Evolutionary conservation across 305 asterid genomes (phyloP), one percentile per base, ranked within the genome.

Genomic region (Plantago lanceolata): DNA sequence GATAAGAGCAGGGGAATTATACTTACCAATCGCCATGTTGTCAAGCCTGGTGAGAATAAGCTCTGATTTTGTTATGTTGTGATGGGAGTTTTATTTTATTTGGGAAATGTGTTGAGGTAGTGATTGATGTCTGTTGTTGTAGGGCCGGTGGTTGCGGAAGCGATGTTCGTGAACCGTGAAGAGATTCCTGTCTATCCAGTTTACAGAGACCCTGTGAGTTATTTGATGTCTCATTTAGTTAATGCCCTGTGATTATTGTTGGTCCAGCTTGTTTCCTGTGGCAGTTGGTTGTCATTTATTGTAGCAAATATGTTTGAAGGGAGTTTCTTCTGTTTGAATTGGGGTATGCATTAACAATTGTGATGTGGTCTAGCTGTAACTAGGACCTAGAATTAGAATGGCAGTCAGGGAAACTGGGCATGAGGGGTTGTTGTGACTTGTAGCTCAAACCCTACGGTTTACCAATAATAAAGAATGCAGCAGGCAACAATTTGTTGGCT

Each of bases 111-210:
- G 21, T 37, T 73, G 57, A 47, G 52, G 0, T 57, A 19, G 19
- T 54, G 62, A 18, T 67, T 61, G 37, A 1, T 53, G 29, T 56
- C 59, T 70, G 7, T 68, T 65, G 65, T 69, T 67, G 56, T 40
- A 93, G 99, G 99, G 17, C 99, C 99, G 18, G 96, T 90, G 68
- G 99, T 93, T 68, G 99, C 97, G 24, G 99, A 93, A 73, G 99
- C 97, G 21, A 86, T 82, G 96, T 90, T 93, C 67, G 88, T 90
- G 68, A 93, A 93, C 71, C 91, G 97, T 16, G 99, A 93, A 72
- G 99, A 93, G 76, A 66, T 87, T 73, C 95, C 97, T 0, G 82
- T 93, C 7, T 78, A 85, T 82, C 96, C 97, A 19, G 77, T 93
- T 51, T 90, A 93, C 54, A 84, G 97, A 75, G 99, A 90, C 71